Evolutionary conservation across 192 early-diverging fungal genomes (phyloP).

Genomic region (Obelidium mucronatum): DNA sequence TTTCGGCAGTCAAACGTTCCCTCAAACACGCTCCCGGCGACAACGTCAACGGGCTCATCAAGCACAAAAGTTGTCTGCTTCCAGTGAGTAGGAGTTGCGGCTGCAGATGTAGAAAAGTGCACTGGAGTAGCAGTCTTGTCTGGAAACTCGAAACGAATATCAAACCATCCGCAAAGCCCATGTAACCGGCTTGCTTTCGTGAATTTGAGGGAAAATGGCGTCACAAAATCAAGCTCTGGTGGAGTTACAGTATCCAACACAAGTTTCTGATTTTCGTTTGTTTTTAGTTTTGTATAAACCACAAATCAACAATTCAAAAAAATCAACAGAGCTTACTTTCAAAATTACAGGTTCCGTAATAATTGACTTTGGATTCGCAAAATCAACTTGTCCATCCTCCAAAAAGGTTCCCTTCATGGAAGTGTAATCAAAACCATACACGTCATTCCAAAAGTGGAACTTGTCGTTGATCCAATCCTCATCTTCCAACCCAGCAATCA

Average conservation of each 20-base stretch:
- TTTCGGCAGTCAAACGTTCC: slow-evolving; percentile 75
- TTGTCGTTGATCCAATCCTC: slow-evolving; percentile 83
- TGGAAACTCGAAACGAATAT: slow-evolving; percentile 78
- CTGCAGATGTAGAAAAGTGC: slow-evolving; percentile 75
- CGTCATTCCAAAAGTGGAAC: slow-evolving; percentile 86
- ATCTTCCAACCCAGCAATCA: slow-evolving; percentile 77
- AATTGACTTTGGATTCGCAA: slow-evolving; percentile 72
- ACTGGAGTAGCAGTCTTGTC: slow-evolving; percentile 42
- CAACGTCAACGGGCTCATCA: slow-evolving; percentile 63
- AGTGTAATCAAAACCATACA: slow-evolving; percentile 94
- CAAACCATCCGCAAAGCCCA: slow-evolving; percentile 92
- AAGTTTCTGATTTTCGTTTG: slow-evolving; percentile 58
- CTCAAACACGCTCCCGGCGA: slow-evolving; percentile 32
- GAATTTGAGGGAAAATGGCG: slow-evolving; percentile 71
- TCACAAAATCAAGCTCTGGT: slow-evolving; percentile 76
- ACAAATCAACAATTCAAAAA: no score
- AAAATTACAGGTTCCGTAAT: slow-evolving; percentile 71
- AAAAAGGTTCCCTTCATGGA: slow-evolving; percentile 79
- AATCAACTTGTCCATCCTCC: slow-evolving; percentile 84
- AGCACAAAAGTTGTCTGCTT: slow-evolving; percentile 92
- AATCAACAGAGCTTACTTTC: slow-evolving; percentile 31
- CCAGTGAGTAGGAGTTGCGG: slow-evolving; percentile 93
- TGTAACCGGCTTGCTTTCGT: slow-evolving; percentile 72
- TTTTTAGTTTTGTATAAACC: slow-evolving; percentile 2
- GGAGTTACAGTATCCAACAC: slow-evolving; percentile 74